These are phyloP conservation scores for Kwoniella shandongensis DNA, from an alignment of 768 basidiomycete species.

Conservation along the genomic window DNA sequence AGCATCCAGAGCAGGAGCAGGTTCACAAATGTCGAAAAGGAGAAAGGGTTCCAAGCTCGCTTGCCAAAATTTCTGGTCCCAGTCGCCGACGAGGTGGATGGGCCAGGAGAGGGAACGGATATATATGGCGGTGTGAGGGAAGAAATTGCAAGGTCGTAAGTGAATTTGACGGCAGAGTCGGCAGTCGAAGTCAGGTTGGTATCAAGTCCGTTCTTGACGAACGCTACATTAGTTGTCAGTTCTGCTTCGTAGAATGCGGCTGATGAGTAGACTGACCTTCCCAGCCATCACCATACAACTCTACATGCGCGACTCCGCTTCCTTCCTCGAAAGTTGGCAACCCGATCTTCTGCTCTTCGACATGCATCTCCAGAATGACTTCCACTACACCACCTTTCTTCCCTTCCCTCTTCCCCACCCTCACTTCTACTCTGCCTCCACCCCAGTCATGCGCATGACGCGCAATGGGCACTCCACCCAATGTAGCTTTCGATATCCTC, in stretches of 20 bases:
- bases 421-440: constrained; percentile 1
- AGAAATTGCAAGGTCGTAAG: neutral
- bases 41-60: constrained; percentile 16
- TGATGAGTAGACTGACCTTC: constrained; percentile 18
- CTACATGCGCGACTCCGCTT: constrained; percentile 16
- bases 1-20: constrained; percentile 37
- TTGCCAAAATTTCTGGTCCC: neutral
- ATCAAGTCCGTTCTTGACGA: no score
- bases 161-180: constrained; percentile 1
- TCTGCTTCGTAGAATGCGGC: neutral
- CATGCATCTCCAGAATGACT: constrained; percentile 17
- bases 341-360: neutral
- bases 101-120: neutral
- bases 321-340: constrained; percentile 21
- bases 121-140: neutral
- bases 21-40: constrained; percentile 32
- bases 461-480: constrained; percentile 11
- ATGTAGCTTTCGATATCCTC: constrained; percentile 10
- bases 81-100: neutral
- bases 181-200: no score
- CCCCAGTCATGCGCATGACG: neutral
- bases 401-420: neutral
- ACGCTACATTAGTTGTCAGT: no score
- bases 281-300: constrained; percentile 26
- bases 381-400: constrained; percentile 6